Conservation (phyloP, 2,329 filamentous ascomycete genomes). For the Aureobasidium leucospermi region DNA sequence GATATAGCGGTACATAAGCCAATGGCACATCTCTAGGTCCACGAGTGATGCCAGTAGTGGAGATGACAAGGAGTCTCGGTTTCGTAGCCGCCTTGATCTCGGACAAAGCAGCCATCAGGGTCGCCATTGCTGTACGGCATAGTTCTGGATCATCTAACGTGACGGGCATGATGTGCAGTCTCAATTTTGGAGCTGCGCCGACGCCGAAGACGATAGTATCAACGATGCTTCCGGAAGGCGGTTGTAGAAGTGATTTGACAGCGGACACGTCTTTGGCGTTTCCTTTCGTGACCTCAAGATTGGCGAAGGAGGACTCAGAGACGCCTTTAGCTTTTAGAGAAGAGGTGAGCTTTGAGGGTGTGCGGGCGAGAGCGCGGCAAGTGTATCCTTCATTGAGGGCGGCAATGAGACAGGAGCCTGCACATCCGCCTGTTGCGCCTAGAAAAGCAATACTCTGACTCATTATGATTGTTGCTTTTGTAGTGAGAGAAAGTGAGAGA, state of each 20-base stretch:
- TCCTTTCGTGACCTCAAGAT: constrained; percentile 41
- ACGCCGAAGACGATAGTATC: constrained; percentile 43
- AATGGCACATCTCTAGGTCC: constrained; percentile 31
- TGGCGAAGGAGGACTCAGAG: constrained; percentile 26
- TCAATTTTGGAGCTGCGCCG: constrained; percentile 29
- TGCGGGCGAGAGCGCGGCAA: constrained; percentile 43
- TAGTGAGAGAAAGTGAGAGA: neutral
- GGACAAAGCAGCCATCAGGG: constrained; percentile 27
- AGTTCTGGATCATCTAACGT: constrained; percentile 28
- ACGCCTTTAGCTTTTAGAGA: constrained; percentile 37
- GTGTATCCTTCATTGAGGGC: constrained; percentile 39
- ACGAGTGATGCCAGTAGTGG: constrained; percentile 32
- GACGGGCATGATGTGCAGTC: constrained; percentile 25
- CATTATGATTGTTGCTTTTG: neutral
- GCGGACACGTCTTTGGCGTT: constrained; percentile 36
- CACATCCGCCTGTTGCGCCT: constrained; percentile 45
- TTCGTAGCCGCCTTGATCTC: constrained; percentile 18
- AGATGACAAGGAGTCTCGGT: constrained; percentile 28
- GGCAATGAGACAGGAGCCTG: constrained; percentile 36
- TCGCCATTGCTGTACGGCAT: constrained; percentile 27
- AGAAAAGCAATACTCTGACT: constrained; percentile 41
- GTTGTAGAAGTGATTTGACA: constrained; percentile 34
- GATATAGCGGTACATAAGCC: constrained; percentile 28
- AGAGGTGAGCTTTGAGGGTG: constrained; percentile 40
- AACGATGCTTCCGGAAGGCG: constrained; percentile 25